phyloP scores from a whole-genome alignment of 768 basidiomycete genomes.

The Trametes gibbosa region DNA sequence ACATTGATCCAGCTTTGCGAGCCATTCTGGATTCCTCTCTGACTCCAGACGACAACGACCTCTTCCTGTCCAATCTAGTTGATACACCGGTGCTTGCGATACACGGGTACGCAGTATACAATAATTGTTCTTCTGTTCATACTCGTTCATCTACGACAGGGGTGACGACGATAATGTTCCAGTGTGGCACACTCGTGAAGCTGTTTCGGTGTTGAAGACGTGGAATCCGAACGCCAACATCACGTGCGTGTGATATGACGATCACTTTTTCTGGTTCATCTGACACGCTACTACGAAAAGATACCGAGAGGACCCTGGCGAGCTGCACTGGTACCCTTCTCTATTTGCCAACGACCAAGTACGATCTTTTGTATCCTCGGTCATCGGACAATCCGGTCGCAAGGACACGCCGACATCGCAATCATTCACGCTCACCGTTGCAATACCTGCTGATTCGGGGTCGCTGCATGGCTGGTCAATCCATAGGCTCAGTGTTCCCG shows the following conservation, averaged over 20 bases:
- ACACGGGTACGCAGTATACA: conserved; percentile 56
- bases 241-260: conserved; percentile 37
- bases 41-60: conserved; percentile 83
- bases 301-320: conserved; percentile 57
- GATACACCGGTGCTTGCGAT: conserved; percentile 69
- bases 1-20: conserved; percentile 69
- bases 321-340: conserved; percentile 69
- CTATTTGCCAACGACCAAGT: conserved; percentile 57
- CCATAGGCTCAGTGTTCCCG: conserved; percentile 55
- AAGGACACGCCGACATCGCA: conserved; percentile 5
- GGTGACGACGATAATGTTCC: conserved; percentile 86
- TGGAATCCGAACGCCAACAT: conserved; percentile 54
- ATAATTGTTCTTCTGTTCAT: background rate
- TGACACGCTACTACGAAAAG: conserved; percentile 30
- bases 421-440: conserved; percentile 71
- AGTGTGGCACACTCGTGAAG: conserved; percentile 76
- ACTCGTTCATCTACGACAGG: conserved; percentile 33
- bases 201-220: conserved; percentile 53
- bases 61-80: conserved; percentile 77
- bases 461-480: conserved; percentile 71
- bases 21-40: conserved; percentile 73
- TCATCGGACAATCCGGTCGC: conserved; percentile 6
- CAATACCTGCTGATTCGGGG: conserved; percentile 66
- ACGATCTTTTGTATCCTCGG: conserved; percentile 50
- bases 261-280: background rate